Base-by-base conservation (phyloP, 2,329 filamentous ascomycete genomes). In the Cladobotryum mycophilum region DNA sequence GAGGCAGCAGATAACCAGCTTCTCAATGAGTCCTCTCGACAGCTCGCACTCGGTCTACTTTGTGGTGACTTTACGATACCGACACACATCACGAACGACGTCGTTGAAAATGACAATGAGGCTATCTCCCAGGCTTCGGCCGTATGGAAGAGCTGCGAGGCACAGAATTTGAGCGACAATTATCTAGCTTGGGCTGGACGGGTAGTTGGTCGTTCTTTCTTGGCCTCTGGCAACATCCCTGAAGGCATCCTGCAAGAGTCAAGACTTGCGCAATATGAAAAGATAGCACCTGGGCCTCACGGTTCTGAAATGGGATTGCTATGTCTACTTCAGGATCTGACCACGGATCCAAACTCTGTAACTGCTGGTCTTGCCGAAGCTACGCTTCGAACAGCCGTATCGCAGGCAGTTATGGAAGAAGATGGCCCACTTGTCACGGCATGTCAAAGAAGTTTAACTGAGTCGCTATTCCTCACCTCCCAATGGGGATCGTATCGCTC, bases 121-220 rank as follows among this genome's bases (percentile, higher is more conserved):
- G 84, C 89, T 11, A 66, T 80, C 12, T 66, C 70, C 1, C 81
- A 85, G 61, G 80, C 83, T 2, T 72, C 82, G 12, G 79, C 83
- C 15, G 76, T 96, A 0, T 93, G 86, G 84, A 84, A 85, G 62
- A 90, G 87, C 40, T 87, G 89, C 58, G 76, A 80, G 52, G 75
- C 79, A n/a, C 73, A 78, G 36, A 71, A 78, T 2, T 73, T 85
- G 14, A 86, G 83, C 50, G 71, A 79, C 22, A 78, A 82, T 14
- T 96, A 93, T 64, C 72, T 89, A 1, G 72, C 88, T 1, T 99
- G 95, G 95, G 87, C 88, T 41, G 91, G 88, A 3, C 80, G 85
- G 55, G 86, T 91, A 2, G 75, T 97, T 41, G 93, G 95, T 7
- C 81, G 89, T 63, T 85, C 89, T 0, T 97, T 91, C 67, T 84